These are phyloP conservation scores for Lizonia empirigonia DNA, from an alignment of 2,329 filamentous ascomycete species.

Conservation along the genomic window DNA sequence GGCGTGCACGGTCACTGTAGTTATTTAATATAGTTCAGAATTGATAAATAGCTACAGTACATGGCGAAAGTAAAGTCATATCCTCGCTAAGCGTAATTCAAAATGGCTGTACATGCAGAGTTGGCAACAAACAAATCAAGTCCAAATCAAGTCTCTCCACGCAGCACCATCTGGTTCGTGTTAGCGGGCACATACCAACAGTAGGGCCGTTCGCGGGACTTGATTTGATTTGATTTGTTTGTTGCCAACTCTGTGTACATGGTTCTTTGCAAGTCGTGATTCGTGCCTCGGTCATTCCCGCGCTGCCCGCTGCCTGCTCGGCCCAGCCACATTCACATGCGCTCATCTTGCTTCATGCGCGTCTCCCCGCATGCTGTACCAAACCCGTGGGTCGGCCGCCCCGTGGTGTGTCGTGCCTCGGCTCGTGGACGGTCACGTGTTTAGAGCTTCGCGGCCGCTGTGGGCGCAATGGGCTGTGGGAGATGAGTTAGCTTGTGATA, in stretches of 20 bases:
- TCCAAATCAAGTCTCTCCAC: no score
- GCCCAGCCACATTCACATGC: slow-evolving; percentile 2
- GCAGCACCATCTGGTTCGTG: no score
- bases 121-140: no score
- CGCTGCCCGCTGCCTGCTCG: no score
- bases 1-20: no score
- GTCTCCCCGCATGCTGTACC: slow-evolving; percentile 6
- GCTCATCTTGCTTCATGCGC: not conserved
- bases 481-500: slow-evolving; percentile 1
- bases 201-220: no score
- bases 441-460: slow-evolving; percentile 12
- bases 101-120: no score
- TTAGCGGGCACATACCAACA: no score
- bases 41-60: not conserved
- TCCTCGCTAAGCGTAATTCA: no score
- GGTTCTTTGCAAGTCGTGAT: not conserved
- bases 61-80: not conserved
- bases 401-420: slow-evolving; percentile 1
- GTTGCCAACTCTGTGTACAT: no score
- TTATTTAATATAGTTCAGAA: not conserved
- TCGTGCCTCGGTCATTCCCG: slow-evolving; percentile 4
- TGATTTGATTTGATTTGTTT: no score
- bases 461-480: slow-evolving; percentile 7
- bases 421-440: slow-evolving; percentile 3
- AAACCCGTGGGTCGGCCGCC: not conserved